Conservation (phyloP, 331 rosid species). For the Pyrus hybrid region DNA sequence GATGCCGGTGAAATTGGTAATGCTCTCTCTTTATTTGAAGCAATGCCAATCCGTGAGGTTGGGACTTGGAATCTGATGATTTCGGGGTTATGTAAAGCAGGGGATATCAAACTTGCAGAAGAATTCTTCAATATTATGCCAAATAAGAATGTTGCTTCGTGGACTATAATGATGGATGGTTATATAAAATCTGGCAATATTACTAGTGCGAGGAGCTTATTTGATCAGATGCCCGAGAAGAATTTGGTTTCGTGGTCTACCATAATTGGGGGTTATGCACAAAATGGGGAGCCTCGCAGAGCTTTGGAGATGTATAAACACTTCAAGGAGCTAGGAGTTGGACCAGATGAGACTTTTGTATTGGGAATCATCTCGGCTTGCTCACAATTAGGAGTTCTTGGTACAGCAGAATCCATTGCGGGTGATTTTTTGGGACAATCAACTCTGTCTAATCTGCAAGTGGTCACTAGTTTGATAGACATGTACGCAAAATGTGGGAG, state of each 20-base stretch:
- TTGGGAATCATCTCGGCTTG: slow-evolving; percentile 8
- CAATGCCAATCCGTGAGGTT: background rate
- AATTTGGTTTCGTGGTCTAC: slow-evolving; percentile 4
- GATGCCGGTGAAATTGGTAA: background rate
- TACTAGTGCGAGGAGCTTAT: background rate
- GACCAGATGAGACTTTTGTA: slow-evolving; percentile 7
- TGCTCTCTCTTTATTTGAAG: background rate
- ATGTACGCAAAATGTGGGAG: slow-evolving; percentile 1
- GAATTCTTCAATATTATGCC: background rate
- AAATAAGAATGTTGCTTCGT: slow-evolving; percentile 1
- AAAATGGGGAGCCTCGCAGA: background rate
- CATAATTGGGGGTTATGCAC: slow-evolving; percentile 9
- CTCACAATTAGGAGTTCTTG: slow-evolving; percentile 3
- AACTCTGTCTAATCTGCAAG: background rate
- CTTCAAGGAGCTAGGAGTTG: slow-evolving; percentile 4
- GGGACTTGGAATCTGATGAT: slow-evolving; percentile 4
- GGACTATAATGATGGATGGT: slow-evolving; percentile 12
- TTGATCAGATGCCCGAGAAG: slow-evolving; percentile 1
- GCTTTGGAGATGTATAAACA: background rate
- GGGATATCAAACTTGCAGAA: background rate
- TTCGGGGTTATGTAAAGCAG: slow-evolving; percentile 1
- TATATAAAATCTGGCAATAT: background rate
- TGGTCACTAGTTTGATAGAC: slow-evolving; percentile 1
- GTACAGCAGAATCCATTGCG: background rate
- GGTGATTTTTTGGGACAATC: background rate